Evolutionary conservation across 176 grass and related monocot genomes (phyloP).

Genomic region (Triticum monococcum): DNA sequence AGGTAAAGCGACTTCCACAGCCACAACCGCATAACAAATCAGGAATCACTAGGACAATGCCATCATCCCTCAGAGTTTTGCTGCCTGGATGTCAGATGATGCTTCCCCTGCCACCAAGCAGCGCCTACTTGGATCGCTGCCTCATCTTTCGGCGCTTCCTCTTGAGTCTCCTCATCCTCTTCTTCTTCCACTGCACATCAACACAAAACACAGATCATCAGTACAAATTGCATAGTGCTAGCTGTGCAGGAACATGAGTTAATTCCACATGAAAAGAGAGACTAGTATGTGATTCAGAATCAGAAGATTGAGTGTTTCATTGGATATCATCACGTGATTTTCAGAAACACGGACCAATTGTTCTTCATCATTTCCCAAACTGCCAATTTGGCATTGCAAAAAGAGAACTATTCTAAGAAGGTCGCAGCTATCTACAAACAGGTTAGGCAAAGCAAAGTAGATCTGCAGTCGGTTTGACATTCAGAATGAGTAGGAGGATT

Average conservation of each 20-base stretch:
- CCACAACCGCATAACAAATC: neutral
- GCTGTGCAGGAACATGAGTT: neutral
- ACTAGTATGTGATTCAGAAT: neutral
- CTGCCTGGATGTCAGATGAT: neutral
- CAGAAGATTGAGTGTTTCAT: conserved; percentile 31
- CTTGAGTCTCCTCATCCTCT: conserved; percentile 92
- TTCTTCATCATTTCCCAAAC: conserved; percentile 27
- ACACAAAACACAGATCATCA: neutral
- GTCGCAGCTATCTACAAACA: no score
- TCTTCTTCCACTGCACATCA: conserved; percentile 76
- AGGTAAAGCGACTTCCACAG: neutral
- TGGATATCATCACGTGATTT: conserved; percentile 30
- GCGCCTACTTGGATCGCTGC: conserved; percentile 68
- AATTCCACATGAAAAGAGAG: no score
- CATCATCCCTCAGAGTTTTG: neutral
- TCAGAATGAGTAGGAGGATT: conserved; percentile 71
- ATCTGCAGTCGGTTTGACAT: neutral
- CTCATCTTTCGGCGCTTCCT: conserved; percentile 94
- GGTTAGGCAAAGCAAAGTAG: no score
- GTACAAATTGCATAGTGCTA: neutral
- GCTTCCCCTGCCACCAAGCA: neutral
- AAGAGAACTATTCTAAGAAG: no score
- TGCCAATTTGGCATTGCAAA: no score
- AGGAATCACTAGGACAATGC: neutral
- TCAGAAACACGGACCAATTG: conserved; percentile 62